phyloP scores from a whole-genome alignment of 2,329 filamentous ascomycete species.

The Leptographium lundbergii region DNA sequence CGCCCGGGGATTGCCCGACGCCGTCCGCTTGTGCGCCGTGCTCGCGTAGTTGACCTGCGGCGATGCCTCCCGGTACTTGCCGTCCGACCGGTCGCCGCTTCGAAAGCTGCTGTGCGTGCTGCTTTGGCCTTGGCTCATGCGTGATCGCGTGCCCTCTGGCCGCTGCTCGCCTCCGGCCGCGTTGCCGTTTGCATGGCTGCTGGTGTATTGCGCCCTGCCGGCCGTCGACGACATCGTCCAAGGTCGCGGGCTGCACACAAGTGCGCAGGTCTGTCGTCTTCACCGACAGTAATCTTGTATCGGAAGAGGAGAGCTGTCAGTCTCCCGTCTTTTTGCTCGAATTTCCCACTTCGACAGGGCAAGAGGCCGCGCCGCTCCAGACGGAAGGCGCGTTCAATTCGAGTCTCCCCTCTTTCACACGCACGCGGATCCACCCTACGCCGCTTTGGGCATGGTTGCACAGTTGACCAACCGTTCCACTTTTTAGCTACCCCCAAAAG shows the following conservation, averaged over 20 bases:
- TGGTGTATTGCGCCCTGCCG: conserved; percentile 21
- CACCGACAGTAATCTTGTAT: too few species aligned
- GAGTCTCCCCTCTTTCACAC: neutral
- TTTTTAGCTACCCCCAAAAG: conserved; percentile 8
- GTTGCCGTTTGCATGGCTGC: conserved; percentile 24
- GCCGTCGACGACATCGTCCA: conserved; percentile 28
- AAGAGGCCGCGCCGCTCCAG: conserved; percentile 2
- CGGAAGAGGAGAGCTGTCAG: too few species aligned
- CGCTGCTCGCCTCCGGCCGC: conserved; percentile 25
- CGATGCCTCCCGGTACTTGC: conserved; percentile 24
- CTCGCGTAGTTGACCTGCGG: conserved; percentile 24
- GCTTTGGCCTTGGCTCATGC: conserved; percentile 18
- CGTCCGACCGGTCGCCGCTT: conserved; percentile 13
- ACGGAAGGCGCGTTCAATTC: conserved; percentile 9
- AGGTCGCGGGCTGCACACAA: conserved; percentile 2
- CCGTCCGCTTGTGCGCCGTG: conserved; percentile 41
- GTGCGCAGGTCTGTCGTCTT: neutral
- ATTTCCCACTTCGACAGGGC: neutral
- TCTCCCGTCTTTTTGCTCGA: neutral
- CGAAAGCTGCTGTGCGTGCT: conserved; percentile 4
- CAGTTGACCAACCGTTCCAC: neutral
- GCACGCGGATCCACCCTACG: neutral
- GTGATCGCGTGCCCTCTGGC: conserved; percentile 13
- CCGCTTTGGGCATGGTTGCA: neutral
- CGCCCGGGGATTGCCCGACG: conserved; percentile 43